Evolutionary conservation across 768 basidiomycete genomes (phyloP).

Genomic region (Mycena epipterygia): DNA sequence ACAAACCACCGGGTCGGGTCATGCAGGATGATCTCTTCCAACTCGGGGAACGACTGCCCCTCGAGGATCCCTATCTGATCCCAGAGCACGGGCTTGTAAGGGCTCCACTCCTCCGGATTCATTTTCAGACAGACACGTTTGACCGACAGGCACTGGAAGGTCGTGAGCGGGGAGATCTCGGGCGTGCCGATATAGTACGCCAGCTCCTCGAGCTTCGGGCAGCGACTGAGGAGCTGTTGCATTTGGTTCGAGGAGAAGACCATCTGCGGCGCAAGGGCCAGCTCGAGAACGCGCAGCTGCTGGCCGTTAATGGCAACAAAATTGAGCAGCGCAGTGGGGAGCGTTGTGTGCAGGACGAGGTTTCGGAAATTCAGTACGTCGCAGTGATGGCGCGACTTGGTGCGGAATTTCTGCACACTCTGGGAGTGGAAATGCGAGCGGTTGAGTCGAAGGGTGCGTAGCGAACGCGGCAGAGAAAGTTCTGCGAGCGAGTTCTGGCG

Average conservation of each 20-base stretch:
- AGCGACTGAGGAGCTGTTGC: slow-evolving; percentile 22
- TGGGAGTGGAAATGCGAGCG: slow-evolving; percentile 22
- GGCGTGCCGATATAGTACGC: slow-evolving; percentile 28
- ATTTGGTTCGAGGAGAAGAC: slow-evolving; percentile 21
- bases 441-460: slow-evolving; percentile 25
- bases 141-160: background rate
- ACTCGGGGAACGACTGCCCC: slow-evolving; percentile 17
- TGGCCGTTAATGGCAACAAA: slow-evolving; percentile 10
- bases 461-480: slow-evolving; percentile 10
- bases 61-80: slow-evolving; percentile 19
- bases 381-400: background rate
- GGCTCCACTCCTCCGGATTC: slow-evolving; percentile 22
- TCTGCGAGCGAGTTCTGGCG: slow-evolving; percentile 18
- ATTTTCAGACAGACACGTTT: slow-evolving; percentile 21
- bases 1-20: slow-evolving; percentile 14
- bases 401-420: background rate
- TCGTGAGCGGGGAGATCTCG: slow-evolving; percentile 20
- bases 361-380: slow-evolving; percentile 13
- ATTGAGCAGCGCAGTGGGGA: slow-evolving; percentile 22
- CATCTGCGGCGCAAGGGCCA: slow-evolving; percentile 31
- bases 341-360: slow-evolving; percentile 30
- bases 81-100: slow-evolving; percentile 14
- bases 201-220: slow-evolving; percentile 28
- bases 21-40: slow-evolving; percentile 17
- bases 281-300: slow-evolving; percentile 26